phyloP scores from a whole-genome alignment of 768 basidiomycete genomes.

The Leccinum truebloodii region DNA sequence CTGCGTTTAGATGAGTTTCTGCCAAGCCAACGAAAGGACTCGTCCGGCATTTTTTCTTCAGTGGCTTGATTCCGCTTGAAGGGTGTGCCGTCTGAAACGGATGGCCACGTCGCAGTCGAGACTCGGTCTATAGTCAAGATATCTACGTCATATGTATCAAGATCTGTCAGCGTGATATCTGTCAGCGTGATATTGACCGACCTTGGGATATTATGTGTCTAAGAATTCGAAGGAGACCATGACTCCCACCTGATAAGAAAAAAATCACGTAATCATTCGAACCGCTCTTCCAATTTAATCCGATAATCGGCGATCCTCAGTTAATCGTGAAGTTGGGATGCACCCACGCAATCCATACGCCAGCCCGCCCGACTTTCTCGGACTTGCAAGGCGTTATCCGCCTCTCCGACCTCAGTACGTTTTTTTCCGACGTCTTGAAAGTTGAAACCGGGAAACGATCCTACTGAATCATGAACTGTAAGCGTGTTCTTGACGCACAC shows the following conservation, averaged over 20 bases:
- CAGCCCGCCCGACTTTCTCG: slow-evolving; percentile 54
- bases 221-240: background rate
- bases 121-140: too few relatives aligned
- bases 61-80: too few relatives aligned
- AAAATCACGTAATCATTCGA: background rate
- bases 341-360: slow-evolving; percentile 35
- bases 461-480: slow-evolving; percentile 11
- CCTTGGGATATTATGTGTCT: background rate
- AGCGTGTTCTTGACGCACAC: slow-evolving; percentile 27
- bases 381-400: slow-evolving; percentile 58
- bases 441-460: background rate
- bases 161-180: background rate
- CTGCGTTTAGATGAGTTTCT: too few relatives aligned
- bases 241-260: background rate
- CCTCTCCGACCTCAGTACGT: slow-evolving; percentile 56
- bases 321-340: background rate
- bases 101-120: too few relatives aligned
- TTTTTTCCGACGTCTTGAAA: background rate
- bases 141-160: background rate
- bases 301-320: background rate
- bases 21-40: too few relatives aligned
- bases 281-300: background rate
- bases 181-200: background rate
- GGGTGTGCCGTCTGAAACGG: too few relatives aligned
- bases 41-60: too few relatives aligned